These are phyloP conservation scores for Mediolabrus comicus DNA, from an alignment of 108 stramenopile genomes.

Conservation along the genomic window DNA sequence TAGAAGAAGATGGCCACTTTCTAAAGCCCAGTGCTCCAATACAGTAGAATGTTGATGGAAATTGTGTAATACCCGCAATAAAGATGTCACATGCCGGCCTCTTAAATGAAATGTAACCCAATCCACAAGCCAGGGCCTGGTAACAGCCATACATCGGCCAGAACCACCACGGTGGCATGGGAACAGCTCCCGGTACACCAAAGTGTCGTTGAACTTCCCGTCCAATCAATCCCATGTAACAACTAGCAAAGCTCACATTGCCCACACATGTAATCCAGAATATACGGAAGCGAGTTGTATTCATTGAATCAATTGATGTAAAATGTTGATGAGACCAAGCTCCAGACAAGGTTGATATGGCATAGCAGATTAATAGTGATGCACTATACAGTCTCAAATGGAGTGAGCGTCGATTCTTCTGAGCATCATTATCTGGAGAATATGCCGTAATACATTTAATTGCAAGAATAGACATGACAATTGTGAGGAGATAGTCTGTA, in stretches of 20 bases:
- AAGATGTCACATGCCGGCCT: constrained; percentile 92
- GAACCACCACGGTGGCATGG: constrained; percentile 41
- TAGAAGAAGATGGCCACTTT: background rate
- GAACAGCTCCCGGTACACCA: constrained; percentile 14
- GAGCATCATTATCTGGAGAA: background rate
- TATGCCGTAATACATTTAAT: constrained; percentile 10
- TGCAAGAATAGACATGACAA: constrained; percentile 54
- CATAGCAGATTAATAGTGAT: constrained; percentile 58
- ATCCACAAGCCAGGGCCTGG: constrained; percentile 48
- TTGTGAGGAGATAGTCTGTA: constrained; percentile 76
- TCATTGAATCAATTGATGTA: constrained; percentile 33
- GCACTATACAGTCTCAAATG: constrained; percentile 19
- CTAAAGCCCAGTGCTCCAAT: constrained; percentile 13
- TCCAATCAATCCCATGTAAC: constrained; percentile 73
- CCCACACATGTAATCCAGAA: constrained; percentile 86
- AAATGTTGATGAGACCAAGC: constrained; percentile 73
- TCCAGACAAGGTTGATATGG: constrained; percentile 62
- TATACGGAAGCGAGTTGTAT: constrained; percentile 61
- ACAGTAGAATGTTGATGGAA: constrained; percentile 67
- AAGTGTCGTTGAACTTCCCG: constrained; percentile 50
- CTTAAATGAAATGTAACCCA: constrained; percentile 70
- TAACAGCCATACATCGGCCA: constrained; percentile 65
- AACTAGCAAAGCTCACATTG: constrained; percentile 67
- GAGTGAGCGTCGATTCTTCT: background rate
- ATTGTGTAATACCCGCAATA: constrained; percentile 81